Percentiles rank a stretch among this genome's conserved stretches.
Conservation (phyloP, 371 early-diverging fungal genomes). For the Sanchytrium tribonematis region DNA sequence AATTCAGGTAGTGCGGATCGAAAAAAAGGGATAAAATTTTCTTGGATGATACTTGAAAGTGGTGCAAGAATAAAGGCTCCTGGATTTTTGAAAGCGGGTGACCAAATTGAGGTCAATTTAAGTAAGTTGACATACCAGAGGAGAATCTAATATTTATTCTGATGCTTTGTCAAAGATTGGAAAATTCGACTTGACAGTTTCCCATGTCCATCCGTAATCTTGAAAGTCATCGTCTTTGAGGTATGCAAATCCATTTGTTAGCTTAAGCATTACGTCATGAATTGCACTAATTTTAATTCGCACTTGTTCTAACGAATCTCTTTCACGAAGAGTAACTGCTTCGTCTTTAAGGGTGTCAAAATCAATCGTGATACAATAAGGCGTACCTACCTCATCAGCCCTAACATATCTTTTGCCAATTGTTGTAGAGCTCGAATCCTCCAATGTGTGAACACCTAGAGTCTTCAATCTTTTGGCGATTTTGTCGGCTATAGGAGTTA, state of each 20-base stretch:
- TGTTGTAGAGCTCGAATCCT: constrained; percentile 64
- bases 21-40: too few species aligned
- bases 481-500: constrained; percentile 33
- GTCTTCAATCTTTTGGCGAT: constrained; percentile 28
- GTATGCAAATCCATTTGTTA: background rate
- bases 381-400: constrained; percentile 96
- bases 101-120: too few species aligned
- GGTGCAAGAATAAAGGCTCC: too few species aligned
- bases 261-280: background rate
- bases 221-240: background rate
- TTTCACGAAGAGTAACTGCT: constrained; percentile 87
- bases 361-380: constrained; percentile 95
- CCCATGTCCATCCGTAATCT: background rate
- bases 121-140: too few species aligned
- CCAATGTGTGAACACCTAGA: constrained; percentile 34
- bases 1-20: too few species aligned
- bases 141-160: too few species aligned
- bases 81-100: too few species aligned
- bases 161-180: too few species aligned
- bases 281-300: constrained; percentile 16
- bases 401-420: constrained; percentile 95
- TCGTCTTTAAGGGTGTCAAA: constrained; percentile 76
- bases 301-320: constrained; percentile 89
- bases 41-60: too few species aligned
- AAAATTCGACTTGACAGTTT: too few species aligned